A percentile compares a stretch with the other conserved stretches of the same genome.
These are phyloP conservation scores for Pleurotus salmoneostramineus DNA, from an alignment of 768 basidiomycete species.

Conservation along the genomic window DNA sequence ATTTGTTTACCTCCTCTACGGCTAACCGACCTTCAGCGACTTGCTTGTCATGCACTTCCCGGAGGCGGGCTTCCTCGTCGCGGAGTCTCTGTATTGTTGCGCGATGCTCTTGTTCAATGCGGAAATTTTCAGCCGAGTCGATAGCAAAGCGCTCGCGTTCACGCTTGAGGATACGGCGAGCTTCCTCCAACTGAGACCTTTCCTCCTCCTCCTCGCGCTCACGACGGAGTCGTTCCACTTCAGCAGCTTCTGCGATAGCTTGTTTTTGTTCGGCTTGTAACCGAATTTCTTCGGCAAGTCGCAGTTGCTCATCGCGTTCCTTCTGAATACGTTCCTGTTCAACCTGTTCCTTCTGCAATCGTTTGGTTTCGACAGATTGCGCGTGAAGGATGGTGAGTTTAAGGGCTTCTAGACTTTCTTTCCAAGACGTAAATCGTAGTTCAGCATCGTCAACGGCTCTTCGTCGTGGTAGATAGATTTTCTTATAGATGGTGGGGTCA, in stretches of 20 bases:
- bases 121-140: slow-evolving; percentile 1
- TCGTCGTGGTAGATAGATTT: slow-evolving; percentile 43
- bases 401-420: slow-evolving; percentile 37
- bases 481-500: slow-evolving; percentile 42
- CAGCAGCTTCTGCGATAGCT: slow-evolving; percentile 14
- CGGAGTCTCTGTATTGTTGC: slow-evolving; percentile 1
- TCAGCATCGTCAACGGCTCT: slow-evolving; percentile 50
- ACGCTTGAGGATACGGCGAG: slow-evolving; percentile 10
- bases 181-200: slow-evolving; percentile 17
- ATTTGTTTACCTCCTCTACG: slow-evolving; percentile 22
- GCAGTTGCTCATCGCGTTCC: slow-evolving; percentile 7
- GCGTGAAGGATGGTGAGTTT: slow-evolving; percentile 36
- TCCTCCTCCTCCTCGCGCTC: slow-evolving; percentile 12
- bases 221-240: slow-evolving; percentile 11
- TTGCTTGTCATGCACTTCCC: slow-evolving; percentile 2
- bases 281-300: slow-evolving; percentile 13
- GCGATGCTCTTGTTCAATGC: slow-evolving; percentile 2
- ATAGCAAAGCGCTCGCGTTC: slow-evolving; percentile 10
- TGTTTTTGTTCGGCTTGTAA: slow-evolving; percentile 13
- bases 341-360: slow-evolving; percentile 32
- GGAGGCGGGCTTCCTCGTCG: slow-evolving; percentile 1
- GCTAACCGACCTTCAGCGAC: slow-evolving; percentile 3
- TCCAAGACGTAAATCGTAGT: slow-evolving; percentile 43
- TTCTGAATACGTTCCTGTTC: slow-evolving; percentile 13
- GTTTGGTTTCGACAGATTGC: slow-evolving; percentile 34